Evolutionary conservation across 768 basidiomycete genomes (phyloP).

Genomic region (Boletus insuetus): DNA sequence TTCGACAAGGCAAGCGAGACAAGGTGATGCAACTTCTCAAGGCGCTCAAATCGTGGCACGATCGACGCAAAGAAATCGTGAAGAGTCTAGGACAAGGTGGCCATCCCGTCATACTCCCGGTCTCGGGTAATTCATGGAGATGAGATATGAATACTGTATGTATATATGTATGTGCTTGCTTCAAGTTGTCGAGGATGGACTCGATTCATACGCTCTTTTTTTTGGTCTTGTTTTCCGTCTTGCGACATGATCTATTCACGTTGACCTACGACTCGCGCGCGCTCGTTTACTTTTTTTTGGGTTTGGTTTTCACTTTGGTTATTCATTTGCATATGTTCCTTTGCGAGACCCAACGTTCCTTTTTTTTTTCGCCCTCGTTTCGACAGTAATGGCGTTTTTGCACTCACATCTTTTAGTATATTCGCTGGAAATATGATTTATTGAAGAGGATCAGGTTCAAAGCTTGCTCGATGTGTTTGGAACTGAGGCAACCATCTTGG

Average conservation of each 20-base stretch:
- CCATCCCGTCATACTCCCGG: slow-evolving; percentile 5
- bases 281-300: neutral
- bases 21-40: slow-evolving; percentile 79
- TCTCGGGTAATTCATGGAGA: slow-evolving; percentile 1
- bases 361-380: neutral
- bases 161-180: neutral
- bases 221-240: slow-evolving; percentile 7
- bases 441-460: slow-evolving; percentile 6
- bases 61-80: slow-evolving; percentile 59
- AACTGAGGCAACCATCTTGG: slow-evolving; percentile 50
- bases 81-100: slow-evolving; percentile 47
- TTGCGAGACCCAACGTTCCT: slow-evolving; percentile 10
- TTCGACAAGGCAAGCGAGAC: slow-evolving; percentile 75
- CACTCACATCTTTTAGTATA: slow-evolving; percentile 8
- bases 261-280: neutral
- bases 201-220: slow-evolving; percentile 21
- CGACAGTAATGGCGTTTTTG: neutral
- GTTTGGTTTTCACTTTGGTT: neutral
- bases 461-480: slow-evolving; percentile 14
- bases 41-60: slow-evolving; percentile 78
- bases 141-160: neutral
- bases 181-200: slow-evolving; percentile 10
- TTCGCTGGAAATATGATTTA: slow-evolving; percentile 13
- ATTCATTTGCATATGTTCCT: neutral
- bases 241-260: slow-evolving; percentile 5